phyloP scores from a whole-genome alignment of 179 eudicot species.

The Silene coronaria region DNA sequence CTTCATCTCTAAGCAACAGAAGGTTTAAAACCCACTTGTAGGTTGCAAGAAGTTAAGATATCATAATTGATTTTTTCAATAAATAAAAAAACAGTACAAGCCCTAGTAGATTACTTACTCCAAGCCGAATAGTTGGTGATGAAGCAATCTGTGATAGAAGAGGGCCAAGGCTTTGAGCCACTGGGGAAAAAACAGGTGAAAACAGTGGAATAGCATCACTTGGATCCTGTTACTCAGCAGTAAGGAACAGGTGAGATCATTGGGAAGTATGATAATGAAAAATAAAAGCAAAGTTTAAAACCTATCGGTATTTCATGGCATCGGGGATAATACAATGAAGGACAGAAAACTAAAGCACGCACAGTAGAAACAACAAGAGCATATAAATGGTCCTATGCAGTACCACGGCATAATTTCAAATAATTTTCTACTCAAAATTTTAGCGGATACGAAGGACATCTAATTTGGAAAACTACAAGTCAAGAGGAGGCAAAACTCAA shows the following conservation, averaged over 20 bases:
- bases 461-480: slow-evolving; percentile 1
- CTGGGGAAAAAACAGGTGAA: slow-evolving; percentile 78
- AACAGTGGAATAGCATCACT: slow-evolving; percentile 75
- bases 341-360: not conserved
- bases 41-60: not conserved
- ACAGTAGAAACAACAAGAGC: not conserved
- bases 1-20: not conserved
- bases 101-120: slow-evolving; percentile 49
- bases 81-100: not conserved
- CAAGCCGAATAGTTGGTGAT: slow-evolving; percentile 72
- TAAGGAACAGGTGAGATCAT: slow-evolving; percentile 19
- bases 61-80: not conserved
- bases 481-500: not conserved
- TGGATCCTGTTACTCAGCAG: slow-evolving; percentile 57
- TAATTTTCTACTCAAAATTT: not conserved
- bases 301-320: not conserved
- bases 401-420: not conserved
- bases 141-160: slow-evolving; percentile 69
- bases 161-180: slow-evolving; percentile 85
- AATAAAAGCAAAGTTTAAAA: not conserved
- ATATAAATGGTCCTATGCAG: not conserved
- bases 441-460: not conserved
- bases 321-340: not conserved
- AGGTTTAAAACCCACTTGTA: not conserved
- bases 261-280: not conserved